Evolutionary conservation across 1,284 basidiomycete genomes (phyloP).

Genomic region (Albatrellus sp.): DNA sequence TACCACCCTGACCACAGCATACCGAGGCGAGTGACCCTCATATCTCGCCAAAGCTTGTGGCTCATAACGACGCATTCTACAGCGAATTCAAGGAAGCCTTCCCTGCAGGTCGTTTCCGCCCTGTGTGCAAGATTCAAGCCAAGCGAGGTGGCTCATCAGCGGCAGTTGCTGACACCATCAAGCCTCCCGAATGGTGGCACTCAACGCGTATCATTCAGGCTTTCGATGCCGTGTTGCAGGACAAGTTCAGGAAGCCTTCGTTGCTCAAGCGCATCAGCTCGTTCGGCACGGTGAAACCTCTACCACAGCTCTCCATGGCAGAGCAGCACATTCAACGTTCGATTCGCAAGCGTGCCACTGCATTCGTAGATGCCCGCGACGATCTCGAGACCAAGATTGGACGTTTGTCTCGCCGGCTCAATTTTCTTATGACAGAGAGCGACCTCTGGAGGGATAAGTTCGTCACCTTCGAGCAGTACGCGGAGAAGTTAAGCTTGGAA

Average conservation of each 20-base stretch:
- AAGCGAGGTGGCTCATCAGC: constrained; percentile 70
- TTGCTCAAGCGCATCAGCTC: constrained; percentile 78
- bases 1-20: constrained; percentile 77
- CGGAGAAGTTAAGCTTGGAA: constrained; percentile 80
- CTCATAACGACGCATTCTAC: constrained; percentile 2
- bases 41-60: background rate
- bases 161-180: constrained; percentile 75
- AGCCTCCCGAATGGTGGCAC: constrained; percentile 88
- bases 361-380: constrained; percentile 87
- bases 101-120: constrained; percentile 78
- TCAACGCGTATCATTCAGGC: constrained; percentile 80
- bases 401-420: constrained; percentile 67
- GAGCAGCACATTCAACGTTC: constrained; percentile 78
- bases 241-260: constrained; percentile 85
- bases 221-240: constrained; percentile 79
- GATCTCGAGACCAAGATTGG: constrained; percentile 87
- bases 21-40: constrained; percentile 39
- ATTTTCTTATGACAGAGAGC: constrained; percentile 85
- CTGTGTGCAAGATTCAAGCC: constrained; percentile 74
- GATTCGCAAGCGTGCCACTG: constrained; percentile 80
- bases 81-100: constrained; percentile 94
- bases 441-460: constrained; percentile 88
- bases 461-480: constrained; percentile 82
- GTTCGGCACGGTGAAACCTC: constrained; percentile 59
- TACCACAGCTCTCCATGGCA: constrained; percentile 61